Evolutionary conservation across 2,329 filamentous ascomycete species (phyloP).

Genomic region (Aspergillus ustus): DNA sequence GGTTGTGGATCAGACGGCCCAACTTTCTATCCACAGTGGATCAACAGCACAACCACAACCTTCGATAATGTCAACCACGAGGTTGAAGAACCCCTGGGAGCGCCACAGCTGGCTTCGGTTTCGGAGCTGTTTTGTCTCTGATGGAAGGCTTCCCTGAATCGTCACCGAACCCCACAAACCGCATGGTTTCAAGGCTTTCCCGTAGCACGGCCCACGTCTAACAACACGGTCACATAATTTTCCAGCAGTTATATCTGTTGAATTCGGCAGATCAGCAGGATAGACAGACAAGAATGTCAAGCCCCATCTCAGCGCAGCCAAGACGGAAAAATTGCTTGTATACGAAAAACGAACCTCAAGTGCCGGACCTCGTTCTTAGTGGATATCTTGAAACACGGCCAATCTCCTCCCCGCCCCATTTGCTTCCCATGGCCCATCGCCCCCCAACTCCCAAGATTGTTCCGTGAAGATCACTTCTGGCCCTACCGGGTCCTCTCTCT

Average conservation of each 20-base stretch:
- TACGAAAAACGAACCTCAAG: conserved; percentile 6
- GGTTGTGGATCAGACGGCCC: conserved; percentile 1
- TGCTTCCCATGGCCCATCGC: not conserved
- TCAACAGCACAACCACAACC: not conserved
- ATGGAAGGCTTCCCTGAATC: not conserved
- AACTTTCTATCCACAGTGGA: conserved; percentile 3
- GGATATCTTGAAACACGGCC: conserved; percentile 21
- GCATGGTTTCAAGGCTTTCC: not conserved
- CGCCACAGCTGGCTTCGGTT: not conserved
- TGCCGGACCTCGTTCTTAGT: conserved; percentile 8
- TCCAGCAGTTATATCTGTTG: conserved; percentile 11
- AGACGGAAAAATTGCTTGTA: conserved; percentile 24
- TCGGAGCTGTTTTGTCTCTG: not conserved
- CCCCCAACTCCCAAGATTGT: not conserved
- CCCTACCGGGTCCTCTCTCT: not conserved
- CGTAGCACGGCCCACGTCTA: not conserved
- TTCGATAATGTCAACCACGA: not conserved
- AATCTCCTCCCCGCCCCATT: conserved; percentile 13
- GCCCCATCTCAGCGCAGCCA: conserved; percentile 6
- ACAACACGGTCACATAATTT: not conserved
- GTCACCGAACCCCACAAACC: not conserved
- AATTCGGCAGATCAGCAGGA: not conserved
- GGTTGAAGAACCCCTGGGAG: not conserved
- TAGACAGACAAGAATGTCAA: not conserved
- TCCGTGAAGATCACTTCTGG: not conserved